Base-by-base conservation (phyloP, 2,329 filamentous ascomycete species). In the Pochonia chlamydosporia region DNA sequence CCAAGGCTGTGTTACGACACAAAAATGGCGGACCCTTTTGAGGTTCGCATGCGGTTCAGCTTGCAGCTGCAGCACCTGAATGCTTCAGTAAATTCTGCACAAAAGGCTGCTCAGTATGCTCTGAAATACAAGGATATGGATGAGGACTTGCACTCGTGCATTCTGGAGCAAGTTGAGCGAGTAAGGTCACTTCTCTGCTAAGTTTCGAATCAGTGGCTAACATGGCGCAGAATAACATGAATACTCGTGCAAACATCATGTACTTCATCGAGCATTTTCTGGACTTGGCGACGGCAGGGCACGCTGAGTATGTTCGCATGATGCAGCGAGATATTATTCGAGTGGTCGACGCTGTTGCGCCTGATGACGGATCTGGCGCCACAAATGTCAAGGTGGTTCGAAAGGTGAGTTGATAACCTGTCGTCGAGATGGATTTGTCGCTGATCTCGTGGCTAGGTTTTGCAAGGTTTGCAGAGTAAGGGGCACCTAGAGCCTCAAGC, bases 21-120 rank as follows among this genome's bases (percentile, higher is more conserved):
- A 39, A 40, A n/a, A 36, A 82, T 81, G 76, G 71, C 76, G 42
- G 91, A 99, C 70, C 93, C 95, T 5, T 99, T 99, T 68, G 93
- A 97, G 74, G 92, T 97, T 58, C 91, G 93, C 63, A 91, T 99
- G 81, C 90, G 90, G 69, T 99, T 99, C 75, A 96, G 89, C 45
- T 79, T 79, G 44, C 87, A 93, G 64, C 81, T 99, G 21, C 85
- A 95, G 56, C 88, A 93, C 64, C 82, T 99, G 52, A 95, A 91
- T 64, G 93, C 93, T 11, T 92, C 88, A 5, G 85, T 93, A 48
- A 87, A 85, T 13, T 92, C 90, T 13, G 87, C 90, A 2, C 87
- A 92, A 60, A 96, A 96, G 71, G 89, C 91, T 3, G 92, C 93
- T 24, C 85, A 91, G 64, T 99, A 95, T 82, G 93, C 93, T 13